Percentiles rank a stretch among this genome's conserved stretches.
Conservation (phyloP, 2,329 filamentous ascomycete species). For the Cytospora piceicola region DNA sequence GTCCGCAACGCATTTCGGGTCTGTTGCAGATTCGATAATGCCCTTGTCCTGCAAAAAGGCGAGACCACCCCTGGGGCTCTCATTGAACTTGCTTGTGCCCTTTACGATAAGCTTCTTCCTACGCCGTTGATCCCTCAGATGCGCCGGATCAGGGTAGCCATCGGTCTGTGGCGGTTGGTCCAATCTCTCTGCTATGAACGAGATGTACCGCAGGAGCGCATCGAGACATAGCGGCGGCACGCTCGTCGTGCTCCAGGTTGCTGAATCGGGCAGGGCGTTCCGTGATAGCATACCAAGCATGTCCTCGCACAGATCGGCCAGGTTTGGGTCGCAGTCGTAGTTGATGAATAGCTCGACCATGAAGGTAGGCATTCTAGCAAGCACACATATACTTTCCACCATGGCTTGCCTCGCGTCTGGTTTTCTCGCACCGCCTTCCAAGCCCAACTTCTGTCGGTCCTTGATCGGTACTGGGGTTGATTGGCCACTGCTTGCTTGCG, state of each 20-base stretch:
- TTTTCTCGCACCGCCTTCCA: conserved; percentile 89
- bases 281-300: conserved; percentile 90
- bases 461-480: conserved; percentile 90
- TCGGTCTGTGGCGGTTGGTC: conserved; percentile 68
- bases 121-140: conserved; percentile 71
- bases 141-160: conserved; percentile 67
- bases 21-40: conserved; percentile 75
- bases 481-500: conserved; percentile 76
- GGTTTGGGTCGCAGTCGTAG: conserved; percentile 94
- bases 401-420: conserved; percentile 97
- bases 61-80: conserved; percentile 87
- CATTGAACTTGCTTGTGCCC: conserved; percentile 90
- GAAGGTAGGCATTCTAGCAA: conserved; percentile 91
- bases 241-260: conserved; percentile 98
- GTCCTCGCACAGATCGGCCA: conserved; percentile 91
- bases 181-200: conserved; percentile 86
- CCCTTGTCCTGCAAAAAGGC: conserved; percentile 83
- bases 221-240: conserved; percentile 94
- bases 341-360: conserved; percentile 97
- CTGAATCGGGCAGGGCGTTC: conserved; percentile 95
- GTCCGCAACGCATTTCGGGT: conserved; percentile 77
- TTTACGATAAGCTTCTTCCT: conserved; percentile 88
- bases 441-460: conserved; percentile 86
- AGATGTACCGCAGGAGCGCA: conserved; percentile 85
- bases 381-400: conserved; percentile 92